Conservation (phyloP, 345 rosid genomes). For the Sonneratia caseolaris region DNA sequence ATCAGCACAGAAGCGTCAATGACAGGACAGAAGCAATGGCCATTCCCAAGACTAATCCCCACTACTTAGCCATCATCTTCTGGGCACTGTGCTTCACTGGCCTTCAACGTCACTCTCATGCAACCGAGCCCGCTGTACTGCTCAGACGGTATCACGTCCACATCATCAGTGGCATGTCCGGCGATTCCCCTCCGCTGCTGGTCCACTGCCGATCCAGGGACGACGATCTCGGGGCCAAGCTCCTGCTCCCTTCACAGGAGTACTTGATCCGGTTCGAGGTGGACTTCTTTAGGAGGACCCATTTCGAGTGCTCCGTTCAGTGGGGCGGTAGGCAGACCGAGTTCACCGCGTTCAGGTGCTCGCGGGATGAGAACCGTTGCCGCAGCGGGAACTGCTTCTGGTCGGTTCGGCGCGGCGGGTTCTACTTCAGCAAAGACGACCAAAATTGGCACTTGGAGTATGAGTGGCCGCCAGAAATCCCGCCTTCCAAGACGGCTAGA, state of each 20-base stretch:
- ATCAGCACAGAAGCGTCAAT: neutral
- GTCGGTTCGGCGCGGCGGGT: constrained; percentile 1
- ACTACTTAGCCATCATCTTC: neutral
- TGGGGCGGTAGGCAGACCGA: neutral
- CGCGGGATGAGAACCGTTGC: constrained; percentile 1
- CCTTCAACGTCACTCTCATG: neutral
- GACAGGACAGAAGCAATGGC: neutral
- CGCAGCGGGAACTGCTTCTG: neutral
- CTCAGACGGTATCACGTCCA: constrained; percentile 5
- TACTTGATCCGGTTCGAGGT: neutral
- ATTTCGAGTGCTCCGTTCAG: neutral
- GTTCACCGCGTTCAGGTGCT: neutral
- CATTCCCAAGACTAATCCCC: neutral
- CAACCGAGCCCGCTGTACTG: neutral
- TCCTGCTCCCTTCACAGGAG: neutral
- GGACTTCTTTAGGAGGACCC: constrained; percentile 1
- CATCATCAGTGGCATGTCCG: neutral
- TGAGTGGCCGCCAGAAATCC: neutral
- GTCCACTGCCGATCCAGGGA: constrained; percentile 2
- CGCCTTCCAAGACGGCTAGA: too few relatives aligned
- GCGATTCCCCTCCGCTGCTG: neutral
- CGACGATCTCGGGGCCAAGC: neutral
- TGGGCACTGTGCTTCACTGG: neutral
- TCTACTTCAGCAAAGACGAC: constrained; percentile 5
- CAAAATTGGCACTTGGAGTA: neutral